phyloP scores from a whole-genome alignment of 179 eudicot species.

The Spergularia azorica region DNA sequence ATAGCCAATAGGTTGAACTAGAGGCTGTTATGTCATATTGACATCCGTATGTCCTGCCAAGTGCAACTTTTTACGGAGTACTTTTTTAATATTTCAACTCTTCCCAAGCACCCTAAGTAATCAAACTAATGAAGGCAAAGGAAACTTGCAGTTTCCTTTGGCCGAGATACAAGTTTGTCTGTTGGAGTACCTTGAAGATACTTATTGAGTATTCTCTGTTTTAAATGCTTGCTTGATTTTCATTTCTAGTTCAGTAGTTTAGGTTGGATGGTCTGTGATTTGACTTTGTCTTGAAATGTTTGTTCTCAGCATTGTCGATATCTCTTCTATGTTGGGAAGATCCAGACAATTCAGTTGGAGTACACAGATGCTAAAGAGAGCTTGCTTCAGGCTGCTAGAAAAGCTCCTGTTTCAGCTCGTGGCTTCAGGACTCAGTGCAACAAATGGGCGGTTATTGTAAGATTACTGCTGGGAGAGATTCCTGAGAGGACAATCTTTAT shows the following conservation, averaged over 20 bases:
- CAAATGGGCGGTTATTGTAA: conserved; percentile 96
- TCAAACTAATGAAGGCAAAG: too few species aligned
- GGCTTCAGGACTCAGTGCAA: conserved; percentile 96
- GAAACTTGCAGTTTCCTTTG: too few species aligned
- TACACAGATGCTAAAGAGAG: conserved; percentile 99
- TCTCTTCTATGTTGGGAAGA: conserved; percentile 93
- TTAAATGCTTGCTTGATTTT: background rate
- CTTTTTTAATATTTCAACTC: too few species aligned
- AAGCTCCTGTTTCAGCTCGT: conserved; percentile 91
- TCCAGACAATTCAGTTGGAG: conserved; percentile 90
- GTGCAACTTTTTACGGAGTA: background rate
- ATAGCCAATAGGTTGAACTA: too few species aligned
- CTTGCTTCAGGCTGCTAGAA: conserved; percentile 95
- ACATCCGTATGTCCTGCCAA: background rate
- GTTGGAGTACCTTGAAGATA: too few species aligned
- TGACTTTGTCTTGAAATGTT: conserved; percentile 15
- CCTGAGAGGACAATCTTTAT: conserved; percentile 95
- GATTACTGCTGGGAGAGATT: conserved; percentile 86
- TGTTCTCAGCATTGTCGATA: conserved; percentile 84
- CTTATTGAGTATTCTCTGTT: background rate
- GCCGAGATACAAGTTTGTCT: too few species aligned
- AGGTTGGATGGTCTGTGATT: background rate
- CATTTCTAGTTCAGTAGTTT: background rate
- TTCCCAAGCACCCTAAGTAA: too few species aligned
- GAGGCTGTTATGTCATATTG: too few species aligned